These are phyloP conservation scores for Rubia balearica DNA, from an alignment of 305 asterid species.

Conservation along the genomic window DNA sequence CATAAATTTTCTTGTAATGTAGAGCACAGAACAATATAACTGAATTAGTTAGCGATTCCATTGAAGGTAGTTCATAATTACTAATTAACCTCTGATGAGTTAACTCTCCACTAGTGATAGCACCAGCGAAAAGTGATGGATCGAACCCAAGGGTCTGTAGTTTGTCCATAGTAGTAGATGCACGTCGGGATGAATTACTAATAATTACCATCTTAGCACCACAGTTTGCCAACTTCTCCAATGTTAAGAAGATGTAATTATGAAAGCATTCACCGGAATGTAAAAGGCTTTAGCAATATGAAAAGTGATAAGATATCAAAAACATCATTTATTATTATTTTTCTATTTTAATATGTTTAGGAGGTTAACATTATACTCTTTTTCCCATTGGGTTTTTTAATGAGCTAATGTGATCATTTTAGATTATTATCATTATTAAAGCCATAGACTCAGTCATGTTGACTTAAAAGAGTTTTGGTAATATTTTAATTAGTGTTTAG, in stretches of 20 bases:
- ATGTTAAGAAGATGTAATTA: slow-evolving; percentile 24
- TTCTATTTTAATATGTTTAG: no score
- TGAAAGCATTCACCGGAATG: slow-evolving; percentile 28
- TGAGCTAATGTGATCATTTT: no score
- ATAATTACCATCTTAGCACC: slow-evolving; percentile 91
- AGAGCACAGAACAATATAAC: background rate
- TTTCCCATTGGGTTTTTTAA: no score
- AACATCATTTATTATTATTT: no score
- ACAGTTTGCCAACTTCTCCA: slow-evolving; percentile 65
- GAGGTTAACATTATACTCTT: no score
- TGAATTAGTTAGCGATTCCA: background rate
- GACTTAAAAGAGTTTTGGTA: no score
- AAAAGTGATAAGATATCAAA: no score
- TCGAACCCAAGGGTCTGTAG: slow-evolving; percentile 76
- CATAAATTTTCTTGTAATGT: background rate
- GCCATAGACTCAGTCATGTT: no score
- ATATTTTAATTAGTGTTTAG: no score
- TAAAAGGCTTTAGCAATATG: slow-evolving; percentile 26
- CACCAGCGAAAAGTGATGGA: slow-evolving; percentile 80
- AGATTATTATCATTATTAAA: no score
- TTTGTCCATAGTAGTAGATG: slow-evolving; percentile 78
- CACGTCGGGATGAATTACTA: slow-evolving; percentile 91
- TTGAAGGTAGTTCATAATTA: background rate
- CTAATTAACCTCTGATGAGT: slow-evolving; percentile 65
- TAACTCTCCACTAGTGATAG: slow-evolving; percentile 92